These are phyloP conservation scores for Yamadazyma paraphyllophila DNA, from an alignment of 805 yeast species.

Conservation along the genomic window DNA sequence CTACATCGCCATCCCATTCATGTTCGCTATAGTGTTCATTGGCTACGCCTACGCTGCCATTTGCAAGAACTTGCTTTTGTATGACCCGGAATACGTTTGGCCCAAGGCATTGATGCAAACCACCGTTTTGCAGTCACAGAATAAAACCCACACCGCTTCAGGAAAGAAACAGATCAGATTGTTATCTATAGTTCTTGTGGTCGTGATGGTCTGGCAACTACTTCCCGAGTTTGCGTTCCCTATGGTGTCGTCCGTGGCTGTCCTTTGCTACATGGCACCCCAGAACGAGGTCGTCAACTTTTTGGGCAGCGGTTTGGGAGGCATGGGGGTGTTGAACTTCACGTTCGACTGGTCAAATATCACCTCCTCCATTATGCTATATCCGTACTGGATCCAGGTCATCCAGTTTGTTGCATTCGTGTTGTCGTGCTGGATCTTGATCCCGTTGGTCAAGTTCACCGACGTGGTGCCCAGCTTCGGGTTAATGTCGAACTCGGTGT, in stretches of 20 bases:
- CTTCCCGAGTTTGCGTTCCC: constrained; percentile 51
- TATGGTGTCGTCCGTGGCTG: constrained; percentile 46
- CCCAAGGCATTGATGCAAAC: constrained; percentile 54
- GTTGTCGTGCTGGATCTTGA: constrained; percentile 46
- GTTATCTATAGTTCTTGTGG: constrained; percentile 33
- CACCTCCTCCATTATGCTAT: constrained; percentile 48
- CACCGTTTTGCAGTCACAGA: constrained; percentile 36
- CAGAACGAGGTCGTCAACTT: constrained; percentile 38
- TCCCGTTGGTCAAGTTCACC: constrained; percentile 50
- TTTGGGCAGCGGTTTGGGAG: constrained; percentile 53
- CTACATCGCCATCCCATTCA: constrained; percentile 40
- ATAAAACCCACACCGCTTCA: constrained; percentile 8
- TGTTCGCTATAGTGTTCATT: constrained; percentile 52
- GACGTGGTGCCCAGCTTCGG: constrained; percentile 31
- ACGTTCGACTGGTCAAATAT: constrained; percentile 55
- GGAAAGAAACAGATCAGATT: constrained; percentile 33
- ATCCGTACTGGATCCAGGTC: constrained; percentile 53
- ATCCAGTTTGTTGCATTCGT: constrained; percentile 48
- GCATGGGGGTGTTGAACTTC: constrained; percentile 48
- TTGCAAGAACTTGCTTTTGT: constrained; percentile 43
- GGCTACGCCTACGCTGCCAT: constrained; percentile 55
- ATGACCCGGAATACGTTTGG: constrained; percentile 51
- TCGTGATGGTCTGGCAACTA: constrained; percentile 46
- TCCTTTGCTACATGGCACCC: constrained; percentile 51
- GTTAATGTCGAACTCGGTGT: constrained; percentile 46